Evolutionary conservation across 2,329 filamentous ascomycete species (phyloP), one percentile per base, ranked within the genome.

Genomic region (Mycosphaerella sp.): DNA sequence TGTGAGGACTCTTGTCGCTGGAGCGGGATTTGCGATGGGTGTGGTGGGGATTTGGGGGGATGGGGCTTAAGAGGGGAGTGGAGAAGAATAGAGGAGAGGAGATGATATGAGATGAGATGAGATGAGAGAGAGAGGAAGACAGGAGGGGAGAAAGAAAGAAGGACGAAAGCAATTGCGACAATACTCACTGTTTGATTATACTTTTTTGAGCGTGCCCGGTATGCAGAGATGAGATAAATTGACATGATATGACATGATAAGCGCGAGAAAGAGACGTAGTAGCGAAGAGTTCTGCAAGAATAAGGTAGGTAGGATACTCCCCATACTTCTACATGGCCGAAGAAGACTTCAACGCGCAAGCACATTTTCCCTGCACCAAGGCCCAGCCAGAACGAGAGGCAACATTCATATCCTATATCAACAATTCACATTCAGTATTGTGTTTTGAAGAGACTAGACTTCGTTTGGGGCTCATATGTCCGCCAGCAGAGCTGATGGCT

Each of bases 31-130:
- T 59, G 64, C 66, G 10, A 72, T 76, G 71, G 69, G 66, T 21
- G 66, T 76, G 13, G 66, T 76, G 32, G 74, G 74, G 0, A 64
- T 77, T 36, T 77, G 74, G 74, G 74, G 74, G 1, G 74, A 77
- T 60, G 73, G 67, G 3, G 62, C 66, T 28, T 66, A 47, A 47
- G 49, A 41, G 30, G 72, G 66, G 3, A 62, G 65, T 28, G 66
- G 44, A 25, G 49, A 41, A 17, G 12, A 34, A 5, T n/a, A n/a
- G n/a, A n/a, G n/a, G n/a, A n/a, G n/a, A n/a, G n/a, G n/a, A n/a
- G n/a, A n/a, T n/a, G n/a, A n/a, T n/a, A n/a, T n/a, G n/a, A n/a
- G n/a, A n/a, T n/a, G n/a, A n/a, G n/a, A n/a, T n/a, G n/a, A 5
- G 9, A 34, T 34, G 30, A 34, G 10, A 34, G 30, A 34, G 9